These are phyloP conservation scores for Hypoxylon sp. DNA, from an alignment of 2,329 filamentous ascomycete species.

Conservation along the genomic window DNA sequence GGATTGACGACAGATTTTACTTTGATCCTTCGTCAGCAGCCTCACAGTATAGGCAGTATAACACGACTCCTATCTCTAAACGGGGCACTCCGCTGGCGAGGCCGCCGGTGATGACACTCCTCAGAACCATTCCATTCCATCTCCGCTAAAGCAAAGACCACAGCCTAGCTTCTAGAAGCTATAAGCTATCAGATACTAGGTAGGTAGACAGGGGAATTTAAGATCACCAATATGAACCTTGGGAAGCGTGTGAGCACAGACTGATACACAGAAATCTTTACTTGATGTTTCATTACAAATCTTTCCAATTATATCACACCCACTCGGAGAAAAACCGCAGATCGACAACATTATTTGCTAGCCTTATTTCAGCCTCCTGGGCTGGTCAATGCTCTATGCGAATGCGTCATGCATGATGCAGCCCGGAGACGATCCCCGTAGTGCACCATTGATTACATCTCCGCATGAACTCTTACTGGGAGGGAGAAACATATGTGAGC, in stretches of 20 bases:
- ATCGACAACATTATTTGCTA: constrained; percentile 27
- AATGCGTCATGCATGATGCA: constrained; percentile 29
- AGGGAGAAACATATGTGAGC: background rate
- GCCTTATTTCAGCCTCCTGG: constrained; percentile 42
- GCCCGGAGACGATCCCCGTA: constrained; percentile 30
- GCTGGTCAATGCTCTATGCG: constrained; percentile 22
- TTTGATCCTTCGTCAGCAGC: constrained; percentile 39
- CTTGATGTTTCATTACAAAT: constrained; percentile 38
- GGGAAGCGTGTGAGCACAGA: constrained; percentile 20
- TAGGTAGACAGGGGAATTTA: background rate
- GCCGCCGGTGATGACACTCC: constrained; percentile 32
- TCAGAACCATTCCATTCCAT: background rate
- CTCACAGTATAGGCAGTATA: constrained; percentile 11
- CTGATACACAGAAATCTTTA: constrained; percentile 15
- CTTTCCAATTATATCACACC: constrained; percentile 42
- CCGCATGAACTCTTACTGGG: background rate
- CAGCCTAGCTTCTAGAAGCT: constrained; percentile 17
- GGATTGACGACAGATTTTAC: constrained; percentile 12
- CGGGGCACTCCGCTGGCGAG: constrained; percentile 17
- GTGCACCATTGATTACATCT: constrained; percentile 24
- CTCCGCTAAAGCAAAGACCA: constrained; percentile 23
- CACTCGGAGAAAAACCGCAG: background rate
- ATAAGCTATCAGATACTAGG: constrained; percentile 2
- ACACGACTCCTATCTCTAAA: constrained; percentile 1
- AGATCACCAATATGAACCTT: constrained; percentile 17